A percentile compares a stretch with the other conserved stretches of the same genome.
These are phyloP conservation scores for Botrytis galanthina DNA, from an alignment of 2,329 filamentous ascomycete species.

Conservation along the genomic window DNA sequence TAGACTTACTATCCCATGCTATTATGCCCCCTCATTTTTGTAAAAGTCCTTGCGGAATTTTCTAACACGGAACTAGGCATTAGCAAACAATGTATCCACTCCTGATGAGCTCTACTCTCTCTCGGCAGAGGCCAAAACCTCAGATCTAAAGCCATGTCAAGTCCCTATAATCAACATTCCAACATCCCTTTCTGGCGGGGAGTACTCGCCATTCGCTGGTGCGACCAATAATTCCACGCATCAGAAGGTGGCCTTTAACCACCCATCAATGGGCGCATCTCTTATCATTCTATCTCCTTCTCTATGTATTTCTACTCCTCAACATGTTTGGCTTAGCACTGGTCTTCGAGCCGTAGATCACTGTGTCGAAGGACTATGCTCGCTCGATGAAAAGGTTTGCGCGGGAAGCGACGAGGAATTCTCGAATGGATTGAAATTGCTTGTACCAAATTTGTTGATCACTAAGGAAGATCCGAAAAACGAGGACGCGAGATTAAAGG, in stretches of 20 bases:
- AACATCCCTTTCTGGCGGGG: conserved; percentile 44
- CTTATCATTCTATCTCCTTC: conserved; percentile 57
- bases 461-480: conserved; percentile 28
- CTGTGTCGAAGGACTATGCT: conserved; percentile 55
- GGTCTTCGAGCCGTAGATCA: conserved; percentile 58
- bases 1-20: not conserved
- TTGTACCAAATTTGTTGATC: conserved; percentile 32
- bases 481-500: conserved; percentile 26
- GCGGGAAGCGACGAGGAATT: conserved; percentile 27
- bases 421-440: conserved; percentile 27
- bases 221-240: conserved; percentile 39
- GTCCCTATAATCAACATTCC: conserved; percentile 43
- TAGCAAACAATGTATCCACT: conserved; percentile 30
- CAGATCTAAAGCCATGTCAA: conserved; percentile 25
- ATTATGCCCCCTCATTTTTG: not conserved
- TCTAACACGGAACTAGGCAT: conserved; percentile 23
- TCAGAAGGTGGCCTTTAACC: conserved; percentile 32
- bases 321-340: conserved; percentile 55
- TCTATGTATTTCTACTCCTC: conserved; percentile 51
- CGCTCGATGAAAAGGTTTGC: conserved; percentile 32
- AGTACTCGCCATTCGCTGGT: conserved; percentile 43
- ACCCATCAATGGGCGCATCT: conserved; percentile 44
- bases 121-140: conserved; percentile 17
- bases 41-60: not conserved
- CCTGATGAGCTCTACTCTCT: conserved; percentile 26